phyloP scores from a whole-genome alignment of 1,284 basidiomycete species.

The Taiwanofungus camphoratus region DNA sequence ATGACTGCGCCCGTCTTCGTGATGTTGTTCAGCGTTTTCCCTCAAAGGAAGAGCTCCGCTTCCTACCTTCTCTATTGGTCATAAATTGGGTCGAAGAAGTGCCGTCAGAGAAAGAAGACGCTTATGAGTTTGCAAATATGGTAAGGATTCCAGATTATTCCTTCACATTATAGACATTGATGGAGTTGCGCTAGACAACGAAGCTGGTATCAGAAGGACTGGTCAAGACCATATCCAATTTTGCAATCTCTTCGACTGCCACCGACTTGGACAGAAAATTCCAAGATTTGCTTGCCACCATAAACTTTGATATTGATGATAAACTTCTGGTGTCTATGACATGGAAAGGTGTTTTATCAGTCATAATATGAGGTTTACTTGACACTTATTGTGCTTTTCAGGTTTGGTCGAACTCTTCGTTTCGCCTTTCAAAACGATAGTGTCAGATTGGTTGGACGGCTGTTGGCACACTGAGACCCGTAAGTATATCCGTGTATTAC shows the following conservation, averaged over 20 bases:
- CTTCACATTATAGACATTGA: not conserved
- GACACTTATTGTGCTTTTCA: constrained; percentile 16
- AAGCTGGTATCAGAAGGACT: constrained; percentile 39
- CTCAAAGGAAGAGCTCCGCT: constrained; percentile 37
- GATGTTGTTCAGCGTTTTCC: constrained; percentile 52
- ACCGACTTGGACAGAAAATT: constrained; percentile 55
- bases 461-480: constrained; percentile 45
- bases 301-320: constrained; percentile 52
- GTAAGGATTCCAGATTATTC: constrained; percentile 10
- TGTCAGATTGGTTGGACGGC: constrained; percentile 50
- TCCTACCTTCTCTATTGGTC: constrained; percentile 51
- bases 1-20: constrained; percentile 64
- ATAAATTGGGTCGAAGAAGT: constrained; percentile 51
- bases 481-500: constrained; percentile 30
- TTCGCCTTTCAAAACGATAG: constrained; percentile 38
- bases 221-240: constrained; percentile 37
- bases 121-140: constrained; percentile 26
- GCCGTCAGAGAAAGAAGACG: constrained; percentile 19
- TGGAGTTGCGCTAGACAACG: constrained; percentile 32
- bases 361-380: not conserved
- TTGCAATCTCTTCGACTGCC: constrained; percentile 43
- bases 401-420: constrained; percentile 47
- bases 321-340: constrained; percentile 42
- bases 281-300: constrained; percentile 30
- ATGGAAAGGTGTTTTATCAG: constrained; percentile 40